Evolutionary conservation across 129 eudicot genomes (phyloP), one percentile per base, ranked within the genome.

Genomic region (Arctium lappa): DNA sequence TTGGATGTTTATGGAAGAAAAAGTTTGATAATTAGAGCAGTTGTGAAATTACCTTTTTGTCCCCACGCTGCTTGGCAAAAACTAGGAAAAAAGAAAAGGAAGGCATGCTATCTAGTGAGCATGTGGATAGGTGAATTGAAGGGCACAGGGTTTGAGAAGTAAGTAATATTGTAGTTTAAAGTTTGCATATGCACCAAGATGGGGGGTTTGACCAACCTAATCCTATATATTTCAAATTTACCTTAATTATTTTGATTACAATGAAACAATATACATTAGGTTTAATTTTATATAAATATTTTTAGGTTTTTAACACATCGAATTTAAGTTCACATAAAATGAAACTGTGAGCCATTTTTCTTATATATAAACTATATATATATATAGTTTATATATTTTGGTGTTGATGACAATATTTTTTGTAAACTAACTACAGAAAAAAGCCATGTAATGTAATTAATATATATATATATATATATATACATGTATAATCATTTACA

Each of bases 111-210:
- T 74, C 66, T 71, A 70, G 78, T 30, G 78, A 83, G 73, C 78
- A 77, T 77, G 86, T 71, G 86, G 79, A 83, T 53, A 30, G 50
- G 66, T 72, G 56, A 76, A 32, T 16, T 72, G 56, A 82, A 32
- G 50, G 37, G 86, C 86, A 76, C 86, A 27, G 15, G 44, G 82
- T 83, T 83, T 77, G 79, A 83, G 77, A 83, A 76, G 77, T 82
- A 83, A 76, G 77, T 82, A 53, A 71, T 69, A 62, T n/a, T 34
- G 39, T 81, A 75, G 42, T 81, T 50, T 81, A 60, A 39, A 76
- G 12, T 36, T 34, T 76, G 69, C 83, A 80, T 31, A 80, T 72
- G 83, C 77, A 70, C 73, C 56, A 83, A 77, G 46, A 36, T 34
- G 77, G 75, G 71, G 62, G 81, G 44, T 77, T 83, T 83, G 86